phyloP scores from a whole-genome alignment of 1,284 basidiomycete species.

The Filobasidium uniguttulatum region DNA sequence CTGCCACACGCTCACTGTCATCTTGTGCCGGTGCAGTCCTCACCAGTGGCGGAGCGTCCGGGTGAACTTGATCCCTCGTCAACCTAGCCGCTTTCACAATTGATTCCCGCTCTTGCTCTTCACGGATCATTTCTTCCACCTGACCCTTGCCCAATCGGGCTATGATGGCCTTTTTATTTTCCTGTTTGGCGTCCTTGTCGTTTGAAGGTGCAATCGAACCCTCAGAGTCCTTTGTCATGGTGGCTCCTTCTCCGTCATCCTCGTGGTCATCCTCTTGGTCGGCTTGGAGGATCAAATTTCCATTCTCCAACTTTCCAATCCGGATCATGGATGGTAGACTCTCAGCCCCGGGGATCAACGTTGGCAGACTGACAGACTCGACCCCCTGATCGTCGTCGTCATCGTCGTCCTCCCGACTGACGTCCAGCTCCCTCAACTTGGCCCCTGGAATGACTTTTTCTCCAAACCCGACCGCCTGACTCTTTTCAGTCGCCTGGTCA shows the following conservation, averaged over 20 bases:
- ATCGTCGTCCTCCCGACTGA: conserved; percentile 1
- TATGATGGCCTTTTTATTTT: conserved; percentile 4
- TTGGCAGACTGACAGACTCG: conserved; percentile 11
- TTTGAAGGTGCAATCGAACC: background rate
- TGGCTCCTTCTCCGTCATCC: background rate
- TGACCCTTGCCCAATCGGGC: conserved; percentile 6
- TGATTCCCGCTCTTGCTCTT: conserved; percentile 6
- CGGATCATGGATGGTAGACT: conserved; percentile 9
- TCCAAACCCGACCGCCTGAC: conserved; percentile 9
- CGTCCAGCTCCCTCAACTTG: background rate
- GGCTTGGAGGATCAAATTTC: conserved; percentile 11
- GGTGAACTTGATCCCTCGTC: conserved; percentile 4
- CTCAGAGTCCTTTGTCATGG: background rate
- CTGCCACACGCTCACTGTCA: background rate
- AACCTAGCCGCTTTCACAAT: background rate
- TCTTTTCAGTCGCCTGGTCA: conserved; percentile 1
- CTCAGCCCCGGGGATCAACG: conserved; percentile 8
- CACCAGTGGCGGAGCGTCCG: background rate
- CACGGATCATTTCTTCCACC: conserved; percentile 10
- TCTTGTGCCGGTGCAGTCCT: background rate
- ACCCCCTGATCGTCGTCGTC: conserved; percentile 2
- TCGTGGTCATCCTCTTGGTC: conserved; percentile 10
- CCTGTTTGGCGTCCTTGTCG: conserved; percentile 1
- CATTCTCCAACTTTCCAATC: conserved; percentile 15
- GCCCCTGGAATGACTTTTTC: conserved; percentile 11